These are phyloP conservation scores for Botrytis aclada DNA, from an alignment of 2,329 filamentous ascomycete genomes.

Conservation along the genomic window DNA sequence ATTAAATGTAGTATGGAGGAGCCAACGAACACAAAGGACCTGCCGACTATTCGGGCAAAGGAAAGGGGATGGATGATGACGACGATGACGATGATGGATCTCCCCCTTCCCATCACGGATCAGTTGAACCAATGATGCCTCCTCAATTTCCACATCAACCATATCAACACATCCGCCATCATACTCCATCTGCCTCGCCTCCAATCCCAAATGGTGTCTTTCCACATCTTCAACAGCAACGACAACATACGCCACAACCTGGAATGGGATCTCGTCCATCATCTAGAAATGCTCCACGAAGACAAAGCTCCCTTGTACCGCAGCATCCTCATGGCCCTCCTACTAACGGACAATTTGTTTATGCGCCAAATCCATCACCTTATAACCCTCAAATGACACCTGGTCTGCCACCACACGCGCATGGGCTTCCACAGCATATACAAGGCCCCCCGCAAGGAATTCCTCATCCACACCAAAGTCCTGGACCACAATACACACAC, in stretches of 20 bases:
- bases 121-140: slow-evolving; percentile 58
- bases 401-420: slow-evolving; percentile 42
- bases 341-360: slow-evolving; percentile 68
- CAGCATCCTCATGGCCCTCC: slow-evolving; percentile 56
- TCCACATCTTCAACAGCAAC: slow-evolving; percentile 46
- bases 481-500: slow-evolving; percentile 44
- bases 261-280: slow-evolving; percentile 70
- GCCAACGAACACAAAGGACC: slow-evolving; percentile 97
- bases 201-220: slow-evolving; percentile 62
- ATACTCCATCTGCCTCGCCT: slow-evolving; percentile 82
- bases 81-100: slow-evolving; percentile 68
- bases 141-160: slow-evolving; percentile 66
- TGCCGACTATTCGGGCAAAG: slow-evolving; percentile 80
- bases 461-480: slow-evolving; percentile 37
- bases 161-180: slow-evolving; percentile 80
- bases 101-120: slow-evolving; percentile 50
- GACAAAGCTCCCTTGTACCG: slow-evolving; percentile 69
- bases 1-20: slow-evolving; percentile 68
- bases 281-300: slow-evolving; percentile 76
- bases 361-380: slow-evolving; percentile 81
- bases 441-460: slow-evolving; percentile 21
- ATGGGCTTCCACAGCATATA: slow-evolving; percentile 35
- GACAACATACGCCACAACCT: slow-evolving; percentile 80
- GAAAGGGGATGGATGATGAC: slow-evolving; percentile 68
- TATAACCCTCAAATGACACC: slow-evolving; percentile 64